Base-by-base conservation (phyloP, 345 rosid genomes). In the Aethionema arabicum region DNA sequence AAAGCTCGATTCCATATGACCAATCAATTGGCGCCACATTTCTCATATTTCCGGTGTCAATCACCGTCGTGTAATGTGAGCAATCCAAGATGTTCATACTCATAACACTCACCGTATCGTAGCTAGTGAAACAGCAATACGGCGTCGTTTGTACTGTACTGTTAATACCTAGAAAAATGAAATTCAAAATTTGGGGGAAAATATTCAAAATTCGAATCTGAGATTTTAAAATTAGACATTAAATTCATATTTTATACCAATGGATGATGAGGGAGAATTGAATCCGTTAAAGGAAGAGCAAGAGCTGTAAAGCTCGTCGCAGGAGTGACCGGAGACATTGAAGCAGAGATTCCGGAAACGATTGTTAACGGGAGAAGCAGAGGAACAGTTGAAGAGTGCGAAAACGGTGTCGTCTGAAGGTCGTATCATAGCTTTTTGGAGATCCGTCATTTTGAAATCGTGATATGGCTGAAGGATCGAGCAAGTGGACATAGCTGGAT, bases 401-500 rank as follows among this genome's bases (percentile, higher is more conserved):
- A 85, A 89, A 54, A 92, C 80, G 45, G 98, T 92, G 82, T 83
- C 98, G 32, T 91, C 68, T 2, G 88, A 74, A 0, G 98, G 97
- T 1, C 86, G 85, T 14, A 92, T 85, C n/a, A 81, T 32, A 10
- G 74, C 86, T 11, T 82, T 79, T 39, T 89, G 93, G 3, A 85
- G 56, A 29, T 83, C 91, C 0, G 91, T 47, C 86, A 92, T 65
- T 59, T 75, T 35, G 70, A 92, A 84, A 69, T 92, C 93, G 59
- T 82, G 98, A 76, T 83, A 93, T n/a, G 98, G 96, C 52, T 86
- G 96, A 14, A 92, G 90, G 38, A 85, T 84, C 12, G 97, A 89
- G 82, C 97, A 92, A 0, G 98, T 89, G 21, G 97, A 92, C 98
- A 92, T 92, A 5, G 95, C 70, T 0, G 98, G 93, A 66, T 92